These are phyloP conservation scores for Actinomucor elegans DNA, from an alignment of 371 early-diverging fungal genomes.

Conservation along the genomic window DNA sequence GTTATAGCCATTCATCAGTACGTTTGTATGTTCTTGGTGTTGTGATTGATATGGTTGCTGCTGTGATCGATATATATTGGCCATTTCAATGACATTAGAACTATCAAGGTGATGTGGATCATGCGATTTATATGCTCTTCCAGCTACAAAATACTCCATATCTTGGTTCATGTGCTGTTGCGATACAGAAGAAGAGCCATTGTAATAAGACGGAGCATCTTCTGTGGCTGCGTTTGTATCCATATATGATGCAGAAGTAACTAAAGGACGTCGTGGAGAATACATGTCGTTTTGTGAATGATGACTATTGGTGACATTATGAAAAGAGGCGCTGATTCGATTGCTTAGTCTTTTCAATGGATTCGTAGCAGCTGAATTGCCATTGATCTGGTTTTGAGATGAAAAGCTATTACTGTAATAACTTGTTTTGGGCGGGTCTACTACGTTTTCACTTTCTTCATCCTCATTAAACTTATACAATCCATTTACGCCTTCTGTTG, in stretches of 20 bases:
- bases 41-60: constrained; percentile 10
- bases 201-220: neutral
- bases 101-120: constrained; percentile 11
- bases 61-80: constrained; percentile 17
- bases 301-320: neutral
- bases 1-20: neutral
- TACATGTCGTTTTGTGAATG: neutral
- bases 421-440: constrained; percentile 14
- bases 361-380: neutral
- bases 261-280: constrained; percentile 8
- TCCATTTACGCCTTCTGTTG: constrained; percentile 35
- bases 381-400: neutral
- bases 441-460: constrained; percentile 14
- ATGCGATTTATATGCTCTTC: constrained; percentile 18
- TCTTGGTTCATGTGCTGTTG: constrained; percentile 4
- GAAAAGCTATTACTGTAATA: constrained; percentile 9
- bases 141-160: constrained; percentile 26
- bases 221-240: neutral
- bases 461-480: constrained; percentile 39
- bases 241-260: neutral
- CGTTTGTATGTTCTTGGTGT: neutral
- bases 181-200: neutral
- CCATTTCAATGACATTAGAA: constrained; percentile 24
- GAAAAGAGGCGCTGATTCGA: neutral
- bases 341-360: constrained; percentile 10